Evolutionary conservation across 2,329 filamentous ascomycete species (phyloP).

Genomic region (Botrytis pseudocinerea): DNA sequence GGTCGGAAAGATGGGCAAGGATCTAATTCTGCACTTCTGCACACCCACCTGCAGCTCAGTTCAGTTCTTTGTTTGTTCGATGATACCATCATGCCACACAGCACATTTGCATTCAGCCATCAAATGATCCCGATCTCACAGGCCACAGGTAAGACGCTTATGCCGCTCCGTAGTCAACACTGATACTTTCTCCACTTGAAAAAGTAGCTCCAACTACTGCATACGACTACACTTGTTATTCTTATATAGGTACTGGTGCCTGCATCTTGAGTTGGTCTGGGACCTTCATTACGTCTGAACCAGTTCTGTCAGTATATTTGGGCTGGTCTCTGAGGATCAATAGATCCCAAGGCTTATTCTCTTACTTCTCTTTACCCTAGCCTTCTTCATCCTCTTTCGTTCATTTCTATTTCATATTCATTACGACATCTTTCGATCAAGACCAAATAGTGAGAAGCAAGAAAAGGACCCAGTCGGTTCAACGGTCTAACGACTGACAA

Average conservation of each 20-base stretch:
- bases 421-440: conserved; percentile 36
- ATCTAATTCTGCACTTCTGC: conserved; percentile 18
- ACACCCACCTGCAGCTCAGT: not conserved
- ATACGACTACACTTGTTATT: not conserved
- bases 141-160: conserved; percentile 20
- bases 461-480: conserved; percentile 21
- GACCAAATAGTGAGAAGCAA: conserved; percentile 17
- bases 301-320: conserved; percentile 12
- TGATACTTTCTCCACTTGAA: conserved; percentile 14
- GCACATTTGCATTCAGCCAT: conserved; percentile 19
- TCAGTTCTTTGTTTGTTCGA: conserved; percentile 20
- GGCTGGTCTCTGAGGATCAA: conserved; percentile 20
- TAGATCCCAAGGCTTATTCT: conserved; percentile 57
- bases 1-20: conserved; percentile 18
- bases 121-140: conserved; percentile 24
- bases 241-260: conserved; percentile 23
- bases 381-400: conserved; percentile 42
- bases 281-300: conserved; percentile 19
- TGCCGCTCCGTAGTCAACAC: conserved; percentile 20
- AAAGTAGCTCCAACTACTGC: conserved; percentile 8
- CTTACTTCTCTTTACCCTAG: conserved; percentile 42
- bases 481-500: conserved; percentile 14
- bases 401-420: conserved; percentile 39
- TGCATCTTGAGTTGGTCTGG: conserved; percentile 12
- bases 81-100: conserved; percentile 23